Base-by-base conservation (phyloP, 164 flowering plant species). In the Vitis amurensis region DNA sequence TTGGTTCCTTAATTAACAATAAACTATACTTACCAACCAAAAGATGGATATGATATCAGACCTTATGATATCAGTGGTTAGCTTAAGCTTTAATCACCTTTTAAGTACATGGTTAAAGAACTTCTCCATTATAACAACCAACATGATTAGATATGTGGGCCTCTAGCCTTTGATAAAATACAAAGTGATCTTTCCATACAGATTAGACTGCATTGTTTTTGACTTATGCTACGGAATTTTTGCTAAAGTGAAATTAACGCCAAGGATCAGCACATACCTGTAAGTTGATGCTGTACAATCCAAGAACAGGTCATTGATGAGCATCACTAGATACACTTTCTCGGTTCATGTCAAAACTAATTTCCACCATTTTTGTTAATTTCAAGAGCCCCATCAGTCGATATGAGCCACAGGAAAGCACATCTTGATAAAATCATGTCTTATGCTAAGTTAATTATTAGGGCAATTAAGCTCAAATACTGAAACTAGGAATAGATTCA, bases 81-180 rank as follows among this genome's bases (percentile, higher is more conserved):
- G 61, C 8, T 67, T 68, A 60, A 74, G 68, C 73, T 74, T 69
- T 69, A 71, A 74, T 65, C 15, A 6, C 70, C 68, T 75, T 74
- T 71, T 66, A 68, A 72, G 77, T 61, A 69, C 71, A 66, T 59
- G 19, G 37, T 66, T 68, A 71, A 76, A 56, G 59, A 61, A 61
- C 58, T 19, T 58, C 69, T 58, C 74, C 55, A 68, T 56, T 58
- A 66, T 73, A 77, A 80, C 80, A 63, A 80, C 83, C 83, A 77
- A 57, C 80, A 80, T 68, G 79, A 80, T 77, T 80, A 70, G 78
- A 63, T 65, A 31, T 67, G 83, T 70, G 83, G 83, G 77, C 78
- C 83, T 67, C 23, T 50, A n/a, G 47, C 13, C 62, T 65, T 58
- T 31, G 64, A 65, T 49, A 57, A 64, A 64, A 68, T 37, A 52